These are phyloP conservation scores for Leccinum truebloodii DNA, from an alignment of 768 basidiomycete genomes.

Conservation along the genomic window DNA sequence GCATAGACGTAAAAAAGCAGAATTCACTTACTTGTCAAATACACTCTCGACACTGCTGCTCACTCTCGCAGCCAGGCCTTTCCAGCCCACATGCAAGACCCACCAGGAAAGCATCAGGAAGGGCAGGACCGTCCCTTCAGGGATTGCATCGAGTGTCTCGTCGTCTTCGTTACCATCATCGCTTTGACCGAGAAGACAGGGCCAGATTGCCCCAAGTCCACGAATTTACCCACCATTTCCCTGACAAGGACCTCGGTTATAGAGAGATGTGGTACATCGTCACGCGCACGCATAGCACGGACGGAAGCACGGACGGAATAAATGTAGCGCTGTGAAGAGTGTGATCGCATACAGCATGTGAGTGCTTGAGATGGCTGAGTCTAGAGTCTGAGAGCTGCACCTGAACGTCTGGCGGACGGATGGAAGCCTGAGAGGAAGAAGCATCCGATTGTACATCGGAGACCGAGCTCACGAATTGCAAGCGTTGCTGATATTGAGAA, in stretches of 20 bases:
- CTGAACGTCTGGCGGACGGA: no score
- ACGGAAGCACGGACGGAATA: no score
- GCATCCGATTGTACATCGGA: no score
- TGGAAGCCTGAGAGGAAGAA: no score
- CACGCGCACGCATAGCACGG: no score
- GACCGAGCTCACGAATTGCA: no score
- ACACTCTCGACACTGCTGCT: slow-evolving; percentile 52
- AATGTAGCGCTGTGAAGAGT: no score
- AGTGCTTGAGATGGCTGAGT: no score
- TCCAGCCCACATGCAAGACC: slow-evolving; percentile 89
- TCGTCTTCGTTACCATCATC: slow-evolving; percentile 32
- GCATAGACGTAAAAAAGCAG: not conserved
- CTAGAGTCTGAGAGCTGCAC: no score
- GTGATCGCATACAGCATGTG: no score
- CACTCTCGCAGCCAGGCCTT: slow-evolving; percentile 55
- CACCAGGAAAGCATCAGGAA: slow-evolving; percentile 92
- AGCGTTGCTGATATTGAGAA: no score
- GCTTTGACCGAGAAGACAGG: slow-evolving; percentile 24
- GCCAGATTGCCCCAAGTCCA: slow-evolving; percentile 26
- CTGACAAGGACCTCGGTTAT: slow-evolving; percentile 22
- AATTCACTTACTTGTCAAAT: slow-evolving; percentile 58
- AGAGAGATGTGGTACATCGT: slow-evolving; percentile 34
- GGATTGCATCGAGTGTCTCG: not conserved
- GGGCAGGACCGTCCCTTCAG: slow-evolving; percentile 35
- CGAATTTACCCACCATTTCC: slow-evolving; percentile 27